Evolutionary conservation across 768 basidiomycete species (phyloP), one percentile per base, ranked within the genome.

Genomic region (Mycena crocata): DNA sequence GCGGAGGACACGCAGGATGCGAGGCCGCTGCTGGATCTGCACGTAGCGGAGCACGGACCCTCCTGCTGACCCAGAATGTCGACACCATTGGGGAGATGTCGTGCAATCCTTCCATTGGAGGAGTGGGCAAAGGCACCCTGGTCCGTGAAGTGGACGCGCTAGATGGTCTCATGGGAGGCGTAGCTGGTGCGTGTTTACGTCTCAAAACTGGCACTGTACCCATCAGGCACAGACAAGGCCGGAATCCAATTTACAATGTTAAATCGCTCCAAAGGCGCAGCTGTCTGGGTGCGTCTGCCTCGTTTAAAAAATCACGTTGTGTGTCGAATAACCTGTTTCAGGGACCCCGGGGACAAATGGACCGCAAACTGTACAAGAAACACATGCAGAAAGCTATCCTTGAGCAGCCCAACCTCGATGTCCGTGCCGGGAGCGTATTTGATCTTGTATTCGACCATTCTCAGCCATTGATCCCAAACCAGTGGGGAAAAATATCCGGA

Each of bases 111-210:
- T 94, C 93, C 1, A 92, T 96, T 64, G 95, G 95, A 9, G 94
- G 94, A 23, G 90, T 97, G 5, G 95, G 95, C 7, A 97, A 97
- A 79, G 95, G 95, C 23, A 95, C 91, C 0, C 82, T 97, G 32
- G 93, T 96, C n/a, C 83, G 92, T 45, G 95, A 97, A 76, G 89
- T 97, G 7, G 95, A 97, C 73, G 95, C 95, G 31, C 79, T 97
- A 62, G 95, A 95, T 70, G 95, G 95, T 3, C 73, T 96, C 13
- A 95, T 94, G 83, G 95, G 93, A 2, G 82, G 82, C 46, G 87
- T 95, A n/a, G 86, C 93, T 67, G 94, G 95, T 92, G 66, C 55
- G 86, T 76, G 31, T n/a, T 24, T 30, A 12, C 14, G n/a, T 45
- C 56, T 23, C 19, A 19, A 15, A 24, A 23, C 46, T 30, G 30